phyloP scores from a whole-genome alignment of 2,329 filamentous ascomycete genomes.

The Colletotrichum musicola region DNA sequence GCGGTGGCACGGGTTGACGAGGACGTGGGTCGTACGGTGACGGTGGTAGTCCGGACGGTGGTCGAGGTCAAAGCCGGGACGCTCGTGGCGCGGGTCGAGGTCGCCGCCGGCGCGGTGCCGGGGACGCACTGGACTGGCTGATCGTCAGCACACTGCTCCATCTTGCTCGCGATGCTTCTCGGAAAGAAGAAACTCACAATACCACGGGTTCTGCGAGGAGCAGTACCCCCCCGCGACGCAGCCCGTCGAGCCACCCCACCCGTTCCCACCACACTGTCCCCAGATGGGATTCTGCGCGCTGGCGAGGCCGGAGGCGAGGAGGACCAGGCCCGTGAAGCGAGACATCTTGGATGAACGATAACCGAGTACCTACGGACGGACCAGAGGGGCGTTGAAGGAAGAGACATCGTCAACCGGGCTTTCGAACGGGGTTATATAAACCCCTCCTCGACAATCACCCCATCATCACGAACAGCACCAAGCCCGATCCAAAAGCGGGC shows the following conservation, averaged over 20 bases:
- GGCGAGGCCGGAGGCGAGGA: conserved; percentile 18
- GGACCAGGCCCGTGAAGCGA: conserved; percentile 16
- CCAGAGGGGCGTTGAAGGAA: not conserved
- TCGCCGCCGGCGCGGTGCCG: conserved; percentile 13
- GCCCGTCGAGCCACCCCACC: conserved; percentile 52
- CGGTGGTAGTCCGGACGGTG: conserved; percentile 12
- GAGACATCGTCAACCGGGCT: not conserved
- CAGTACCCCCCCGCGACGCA: conserved; percentile 58
- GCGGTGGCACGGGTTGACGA: conserved; percentile 12
- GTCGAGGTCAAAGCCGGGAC: conserved; percentile 25
- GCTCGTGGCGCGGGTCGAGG: conserved; percentile 15
- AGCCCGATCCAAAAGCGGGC: not conserved
- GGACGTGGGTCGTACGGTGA: conserved; percentile 12
- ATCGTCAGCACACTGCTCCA: not conserved
- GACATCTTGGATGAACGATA: conserved; percentile 12
- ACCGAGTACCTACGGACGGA: not conserved
- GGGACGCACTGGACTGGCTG: conserved; percentile 28
- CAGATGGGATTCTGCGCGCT: conserved; percentile 37
- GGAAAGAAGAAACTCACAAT: conserved; percentile 58
- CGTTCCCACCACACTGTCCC: conserved; percentile 57
- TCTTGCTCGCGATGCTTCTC: not conserved
- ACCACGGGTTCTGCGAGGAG: conserved; percentile 51
- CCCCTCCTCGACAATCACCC: not conserved
- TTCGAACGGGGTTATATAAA: conserved; percentile 9
- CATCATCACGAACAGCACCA: not conserved